Percentiles rank a stretch among this genome's conserved stretches.
phyloP scores from a whole-genome alignment of 768 basidiomycete species.

The Serendipita sp. region DNA sequence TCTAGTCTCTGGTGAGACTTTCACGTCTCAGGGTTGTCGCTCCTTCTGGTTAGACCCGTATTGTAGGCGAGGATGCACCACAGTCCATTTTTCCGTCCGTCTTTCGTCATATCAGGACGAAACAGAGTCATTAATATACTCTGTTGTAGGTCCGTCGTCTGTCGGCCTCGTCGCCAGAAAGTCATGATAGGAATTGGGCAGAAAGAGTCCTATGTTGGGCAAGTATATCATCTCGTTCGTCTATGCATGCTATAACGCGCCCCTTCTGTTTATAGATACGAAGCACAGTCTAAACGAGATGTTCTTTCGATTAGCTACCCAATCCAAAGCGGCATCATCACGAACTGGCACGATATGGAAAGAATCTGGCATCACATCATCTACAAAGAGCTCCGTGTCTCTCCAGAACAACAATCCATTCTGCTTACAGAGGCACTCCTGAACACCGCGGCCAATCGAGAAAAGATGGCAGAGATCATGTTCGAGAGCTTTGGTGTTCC shows the following conservation, averaged over 20 bases:
- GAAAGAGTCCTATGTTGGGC: constrained; percentile 66
- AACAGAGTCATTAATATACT: not conserved
- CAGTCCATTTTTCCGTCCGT: constrained; percentile 36
- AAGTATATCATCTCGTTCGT: constrained; percentile 12
- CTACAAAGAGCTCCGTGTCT: constrained; percentile 87
- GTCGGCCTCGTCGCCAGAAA: constrained; percentile 56
- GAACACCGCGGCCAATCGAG: constrained; percentile 85
- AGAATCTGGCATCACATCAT: constrained; percentile 64
- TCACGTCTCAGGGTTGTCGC: no score
- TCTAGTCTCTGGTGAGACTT: no score
- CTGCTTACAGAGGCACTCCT: constrained; percentile 82
- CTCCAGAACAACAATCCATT: constrained; percentile 84
- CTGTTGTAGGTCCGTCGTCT: constrained; percentile 40
- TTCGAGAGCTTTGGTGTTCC: constrained; percentile 91
- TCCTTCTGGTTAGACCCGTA: not conserved
- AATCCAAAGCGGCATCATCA: constrained; percentile 55
- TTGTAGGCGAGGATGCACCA: constrained; percentile 35
- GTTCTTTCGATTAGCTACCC: constrained; percentile 55
- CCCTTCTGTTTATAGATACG: constrained; percentile 33
- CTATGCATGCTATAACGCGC: not conserved
- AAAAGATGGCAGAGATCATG: constrained; percentile 78
- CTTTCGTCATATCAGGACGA: not conserved
- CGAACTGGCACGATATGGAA: constrained; percentile 67
- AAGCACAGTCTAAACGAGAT: constrained; percentile 60
- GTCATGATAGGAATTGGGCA: constrained; percentile 68